phyloP scores from a whole-genome alignment of 2,329 filamentous ascomycete species.

The Emydomyces testavorans region DNA sequence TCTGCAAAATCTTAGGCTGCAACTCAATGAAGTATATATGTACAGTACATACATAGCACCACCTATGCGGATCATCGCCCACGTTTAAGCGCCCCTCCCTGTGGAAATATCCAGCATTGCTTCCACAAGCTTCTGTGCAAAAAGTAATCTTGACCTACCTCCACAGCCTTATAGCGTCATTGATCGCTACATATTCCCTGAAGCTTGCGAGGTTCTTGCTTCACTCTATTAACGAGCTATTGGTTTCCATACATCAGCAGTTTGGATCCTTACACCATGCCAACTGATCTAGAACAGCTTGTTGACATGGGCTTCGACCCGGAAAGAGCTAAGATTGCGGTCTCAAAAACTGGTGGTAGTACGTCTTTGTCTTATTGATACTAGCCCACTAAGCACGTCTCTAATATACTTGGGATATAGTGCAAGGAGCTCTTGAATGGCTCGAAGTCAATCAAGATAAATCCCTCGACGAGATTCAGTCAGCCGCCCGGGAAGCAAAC shows the following conservation, averaged over 20 bases:
- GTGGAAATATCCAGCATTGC: neutral
- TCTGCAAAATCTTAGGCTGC: too few relatives aligned
- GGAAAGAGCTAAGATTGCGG: slow-evolving; percentile 67
- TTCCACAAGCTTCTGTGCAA: neutral
- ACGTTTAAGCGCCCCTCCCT: too few relatives aligned
- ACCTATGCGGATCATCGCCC: too few relatives aligned
- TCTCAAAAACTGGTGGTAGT: slow-evolving; percentile 73
- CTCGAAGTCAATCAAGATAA: slow-evolving; percentile 85
- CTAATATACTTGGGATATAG: slow-evolving; percentile 34
- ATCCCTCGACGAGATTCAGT: slow-evolving; percentile 39
- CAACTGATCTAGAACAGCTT: slow-evolving; percentile 49
- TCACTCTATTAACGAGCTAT: neutral
- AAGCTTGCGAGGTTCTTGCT: too few relatives aligned
- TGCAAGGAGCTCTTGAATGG: slow-evolving; percentile 88
- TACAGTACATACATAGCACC: too few relatives aligned
- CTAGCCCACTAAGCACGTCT: neutral
- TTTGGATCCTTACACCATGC: slow-evolving; percentile 25
- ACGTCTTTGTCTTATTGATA: slow-evolving; percentile 30
- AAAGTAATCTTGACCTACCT: too few relatives aligned
- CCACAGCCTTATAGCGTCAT: too few relatives aligned
- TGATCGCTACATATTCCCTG: too few relatives aligned
- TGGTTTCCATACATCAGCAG: neutral
- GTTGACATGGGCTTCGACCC: slow-evolving; percentile 68
- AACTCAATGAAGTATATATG: too few relatives aligned
- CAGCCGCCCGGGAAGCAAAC: slow-evolving; percentile 42